phyloP scores from a whole-genome alignment of 2,329 filamentous ascomycete species.

The Penicillium sp. region DNA sequence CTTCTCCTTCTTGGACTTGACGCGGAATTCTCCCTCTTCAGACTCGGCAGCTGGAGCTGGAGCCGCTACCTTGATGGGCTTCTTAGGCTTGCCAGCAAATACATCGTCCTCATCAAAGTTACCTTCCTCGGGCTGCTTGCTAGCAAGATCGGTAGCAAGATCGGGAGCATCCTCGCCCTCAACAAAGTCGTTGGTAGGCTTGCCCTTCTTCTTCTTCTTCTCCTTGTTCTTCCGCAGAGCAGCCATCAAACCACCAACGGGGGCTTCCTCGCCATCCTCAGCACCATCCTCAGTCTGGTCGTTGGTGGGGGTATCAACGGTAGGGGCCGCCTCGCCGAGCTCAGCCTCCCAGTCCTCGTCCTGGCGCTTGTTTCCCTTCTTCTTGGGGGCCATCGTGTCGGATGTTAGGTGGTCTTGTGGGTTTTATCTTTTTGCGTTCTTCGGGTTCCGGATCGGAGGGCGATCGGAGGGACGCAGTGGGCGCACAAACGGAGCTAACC shows the following conservation, averaged over 20 bases:
- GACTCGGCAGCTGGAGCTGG: constrained; percentile 47
- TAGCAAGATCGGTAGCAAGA: constrained; percentile 49
- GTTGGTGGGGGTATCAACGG: constrained; percentile 45
- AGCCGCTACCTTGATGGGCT: constrained; percentile 43
- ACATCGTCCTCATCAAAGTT: constrained; percentile 82
- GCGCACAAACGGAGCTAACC: constrained; percentile 32
- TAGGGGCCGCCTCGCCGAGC: constrained; percentile 70
- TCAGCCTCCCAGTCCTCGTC: constrained; percentile 95
- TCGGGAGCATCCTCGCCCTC: constrained; percentile 62
- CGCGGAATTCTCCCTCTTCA: constrained; percentile 59
- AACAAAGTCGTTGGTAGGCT: constrained; percentile 68
- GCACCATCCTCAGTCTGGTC: constrained; percentile 48
- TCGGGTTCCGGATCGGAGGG: constrained; percentile 16
- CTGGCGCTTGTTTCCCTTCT: constrained; percentile 84
- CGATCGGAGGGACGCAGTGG: constrained; percentile 16
- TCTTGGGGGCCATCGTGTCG: constrained; percentile 80
- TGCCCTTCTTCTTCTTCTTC: constrained; percentile 90
- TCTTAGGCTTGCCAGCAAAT: constrained; percentile 77
- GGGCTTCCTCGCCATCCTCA: constrained; percentile 55
- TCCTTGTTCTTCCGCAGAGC: constrained; percentile 78
- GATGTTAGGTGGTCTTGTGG: background rate
- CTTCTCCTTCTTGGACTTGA: constrained; percentile 98
- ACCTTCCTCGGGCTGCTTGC: constrained; percentile 78
- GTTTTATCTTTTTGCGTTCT: constrained; percentile 1
- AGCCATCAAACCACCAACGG: constrained; percentile 71